Percentiles rank a stretch among this genome's conserved stretches.
These are phyloP conservation scores for Colletotrichum lentis DNA, from an alignment of 2,329 filamentous ascomycete species.

Conservation along the genomic window DNA sequence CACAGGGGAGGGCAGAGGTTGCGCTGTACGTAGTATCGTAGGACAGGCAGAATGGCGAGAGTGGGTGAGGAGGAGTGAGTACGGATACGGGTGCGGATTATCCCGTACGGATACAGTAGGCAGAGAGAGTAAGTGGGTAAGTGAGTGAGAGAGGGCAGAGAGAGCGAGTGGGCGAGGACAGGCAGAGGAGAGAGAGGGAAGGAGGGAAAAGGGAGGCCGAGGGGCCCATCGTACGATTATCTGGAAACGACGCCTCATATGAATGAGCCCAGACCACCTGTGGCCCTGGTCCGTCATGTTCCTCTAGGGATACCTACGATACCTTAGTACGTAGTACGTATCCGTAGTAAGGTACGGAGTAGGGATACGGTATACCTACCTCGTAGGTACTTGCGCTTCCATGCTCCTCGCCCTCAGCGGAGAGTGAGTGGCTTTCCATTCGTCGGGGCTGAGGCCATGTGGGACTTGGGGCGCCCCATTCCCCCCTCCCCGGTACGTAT, in stretches of 20 bases:
- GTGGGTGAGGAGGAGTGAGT: too few species aligned
- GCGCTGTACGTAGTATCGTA: too few species aligned
- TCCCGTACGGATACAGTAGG: too few species aligned
- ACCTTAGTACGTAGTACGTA: too few species aligned
- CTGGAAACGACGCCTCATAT: constrained; percentile 36
- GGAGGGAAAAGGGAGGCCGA: constrained; percentile 1
- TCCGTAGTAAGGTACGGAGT: too few species aligned
- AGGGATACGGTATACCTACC: too few species aligned
- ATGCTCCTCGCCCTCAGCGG: too few species aligned
- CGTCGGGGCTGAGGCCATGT: neutral
- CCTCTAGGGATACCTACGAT: neutral
- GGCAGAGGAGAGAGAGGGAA: constrained; percentile 17
- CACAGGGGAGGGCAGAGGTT: too few species aligned
- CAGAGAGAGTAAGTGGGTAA: constrained; percentile 10
- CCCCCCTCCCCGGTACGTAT: constrained; percentile 7
- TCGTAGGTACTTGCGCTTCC: too few species aligned
- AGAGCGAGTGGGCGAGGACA: constrained; percentile 3
- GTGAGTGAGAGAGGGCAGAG: constrained; percentile 18
- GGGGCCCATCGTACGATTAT: constrained; percentile 39
- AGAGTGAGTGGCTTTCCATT: neutral
- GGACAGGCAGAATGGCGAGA: too few species aligned
- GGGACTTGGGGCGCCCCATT: neutral
- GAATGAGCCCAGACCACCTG: constrained; percentile 25
- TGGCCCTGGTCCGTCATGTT: constrained; percentile 22
- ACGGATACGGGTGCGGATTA: too few species aligned